phyloP scores from a whole-genome alignment of 495 filamentous ascomycete species.

The Xylaria flabelliformis region DNA sequence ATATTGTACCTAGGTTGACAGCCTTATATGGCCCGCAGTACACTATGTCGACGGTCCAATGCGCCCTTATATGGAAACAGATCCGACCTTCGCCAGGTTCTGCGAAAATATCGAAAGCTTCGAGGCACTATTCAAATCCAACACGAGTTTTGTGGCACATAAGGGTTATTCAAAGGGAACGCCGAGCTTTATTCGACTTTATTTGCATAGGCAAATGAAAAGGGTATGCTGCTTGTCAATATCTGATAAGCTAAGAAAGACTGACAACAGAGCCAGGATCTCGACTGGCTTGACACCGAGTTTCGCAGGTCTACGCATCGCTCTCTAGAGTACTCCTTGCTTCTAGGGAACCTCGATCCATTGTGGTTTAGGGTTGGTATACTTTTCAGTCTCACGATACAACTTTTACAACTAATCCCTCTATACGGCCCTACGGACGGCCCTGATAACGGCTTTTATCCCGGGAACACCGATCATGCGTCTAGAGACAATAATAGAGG shows the following conservation, averaged over 20 bases:
- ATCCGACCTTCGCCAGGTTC: background rate
- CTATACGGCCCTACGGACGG: conserved; percentile 1
- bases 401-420: background rate
- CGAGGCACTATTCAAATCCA: conserved; percentile 1
- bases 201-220: background rate
- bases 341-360: background rate
- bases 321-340: background rate
- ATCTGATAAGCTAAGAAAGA: background rate
- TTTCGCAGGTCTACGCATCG: background rate
- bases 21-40: background rate
- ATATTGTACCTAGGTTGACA: background rate
- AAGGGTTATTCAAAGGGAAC: background rate
- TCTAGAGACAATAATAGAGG: background rate
- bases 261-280: background rate
- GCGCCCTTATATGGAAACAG: conserved; percentile 10
- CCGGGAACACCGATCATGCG: background rate
- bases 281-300: background rate
- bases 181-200: background rate
- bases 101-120: background rate
- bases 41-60: background rate
- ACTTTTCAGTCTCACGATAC: background rate
- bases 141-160: background rate
- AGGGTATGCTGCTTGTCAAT: background rate
- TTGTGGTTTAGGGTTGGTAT: background rate
- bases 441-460: background rate